A percentile compares a stretch with the other conserved stretches of the same genome.
Conservation (phyloP, 129 eudicot species). For the Oenanthe sinensis region DNA sequence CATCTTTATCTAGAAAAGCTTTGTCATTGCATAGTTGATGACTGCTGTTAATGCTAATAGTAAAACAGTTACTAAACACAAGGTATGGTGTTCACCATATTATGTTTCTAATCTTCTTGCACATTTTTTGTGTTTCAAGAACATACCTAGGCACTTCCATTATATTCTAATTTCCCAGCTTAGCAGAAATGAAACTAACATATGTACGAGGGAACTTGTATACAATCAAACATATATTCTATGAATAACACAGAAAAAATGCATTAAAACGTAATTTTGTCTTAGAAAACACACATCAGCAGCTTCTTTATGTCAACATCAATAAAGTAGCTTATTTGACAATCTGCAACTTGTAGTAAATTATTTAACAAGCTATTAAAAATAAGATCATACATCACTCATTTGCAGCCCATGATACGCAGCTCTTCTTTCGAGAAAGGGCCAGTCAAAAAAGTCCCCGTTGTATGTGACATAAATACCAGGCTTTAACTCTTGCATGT, state of each 20-base stretch:
- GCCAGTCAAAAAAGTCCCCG: constrained; percentile 99
- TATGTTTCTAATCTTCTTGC: neutral
- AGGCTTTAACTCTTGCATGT: constrained; percentile 94
- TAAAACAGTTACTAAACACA: neutral
- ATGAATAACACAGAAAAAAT: neutral
- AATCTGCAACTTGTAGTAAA: neutral
- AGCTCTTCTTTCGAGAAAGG: constrained; percentile 92
- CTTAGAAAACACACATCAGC: neutral
- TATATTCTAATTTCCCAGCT: neutral
- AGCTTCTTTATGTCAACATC: neutral
- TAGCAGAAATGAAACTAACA: neutral
- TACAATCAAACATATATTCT: neutral
- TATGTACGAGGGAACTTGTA: neutral
- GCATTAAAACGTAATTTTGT: neutral
- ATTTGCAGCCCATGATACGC: constrained; percentile 74
- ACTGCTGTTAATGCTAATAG: neutral
- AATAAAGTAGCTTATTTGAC: constrained; percentile 1
- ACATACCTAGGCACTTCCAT: neutral
- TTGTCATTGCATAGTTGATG: neutral
- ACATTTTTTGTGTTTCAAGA: neutral
- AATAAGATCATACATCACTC: constrained; percentile 57
- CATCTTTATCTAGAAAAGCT: neutral
- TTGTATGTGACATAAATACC: constrained; percentile 98
- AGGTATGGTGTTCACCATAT: neutral
- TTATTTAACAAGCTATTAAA: neutral